These are phyloP conservation scores for Gaultheria prostrata DNA, from an alignment of 148 eudicot genomes.

Conservation along the genomic window DNA sequence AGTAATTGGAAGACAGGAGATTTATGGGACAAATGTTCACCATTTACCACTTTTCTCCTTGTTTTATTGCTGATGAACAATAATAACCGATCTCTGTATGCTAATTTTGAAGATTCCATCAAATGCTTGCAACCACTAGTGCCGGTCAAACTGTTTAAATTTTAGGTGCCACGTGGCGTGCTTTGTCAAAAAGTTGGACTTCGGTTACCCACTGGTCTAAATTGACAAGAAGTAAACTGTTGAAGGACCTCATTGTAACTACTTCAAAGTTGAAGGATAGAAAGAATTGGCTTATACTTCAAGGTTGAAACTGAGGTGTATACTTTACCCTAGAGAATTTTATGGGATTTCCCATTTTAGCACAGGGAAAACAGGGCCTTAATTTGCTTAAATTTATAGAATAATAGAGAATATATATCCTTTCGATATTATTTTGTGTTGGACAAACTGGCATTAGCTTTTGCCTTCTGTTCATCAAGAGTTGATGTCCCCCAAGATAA, in stretches of 20 bases:
- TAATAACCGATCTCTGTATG: not conserved
- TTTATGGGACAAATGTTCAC: not conserved
- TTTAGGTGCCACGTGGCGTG: not conserved
- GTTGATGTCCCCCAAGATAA: not conserved
- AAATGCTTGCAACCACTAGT: conserved; percentile 1
- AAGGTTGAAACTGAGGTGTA: not conserved
- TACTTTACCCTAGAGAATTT: not conserved
- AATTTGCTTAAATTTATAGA: not conserved
- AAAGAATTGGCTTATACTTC: not conserved
- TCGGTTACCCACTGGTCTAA: not conserved
- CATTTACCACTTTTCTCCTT: not conserved
- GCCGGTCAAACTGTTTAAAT: not conserved
- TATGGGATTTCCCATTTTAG: too few relatives aligned
- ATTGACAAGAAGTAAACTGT: not conserved
- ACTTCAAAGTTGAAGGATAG: not conserved
- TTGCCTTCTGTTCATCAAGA: conserved; percentile 7
- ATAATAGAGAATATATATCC: not conserved
- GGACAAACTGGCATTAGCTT: not conserved
- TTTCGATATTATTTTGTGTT: not conserved
- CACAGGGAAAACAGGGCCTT: not conserved
- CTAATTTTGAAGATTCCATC: not conserved
- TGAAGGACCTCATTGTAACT: not conserved
- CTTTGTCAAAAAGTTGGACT: not conserved
- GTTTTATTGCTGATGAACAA: not conserved
- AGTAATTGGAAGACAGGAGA: not conserved